Evolutionary conservation across 108 stramenopile genomes (phyloP), one percentile per base, ranked within the genome.

Genomic region (Cyclotella atomus): DNA sequence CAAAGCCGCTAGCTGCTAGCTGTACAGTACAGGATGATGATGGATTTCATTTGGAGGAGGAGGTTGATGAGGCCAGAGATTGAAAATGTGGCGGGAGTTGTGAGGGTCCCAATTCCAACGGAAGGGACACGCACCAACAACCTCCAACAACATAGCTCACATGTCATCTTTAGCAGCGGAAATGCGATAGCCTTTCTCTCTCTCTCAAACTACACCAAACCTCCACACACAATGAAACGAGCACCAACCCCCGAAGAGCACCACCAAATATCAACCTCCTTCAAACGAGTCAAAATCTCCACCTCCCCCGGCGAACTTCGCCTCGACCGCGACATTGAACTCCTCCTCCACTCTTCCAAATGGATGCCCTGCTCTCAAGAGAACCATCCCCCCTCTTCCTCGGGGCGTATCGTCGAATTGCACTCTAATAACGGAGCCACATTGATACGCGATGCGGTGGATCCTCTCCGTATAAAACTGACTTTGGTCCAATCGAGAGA

Each of bases 241-340:
- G 29, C 56, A 54, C 34, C 62, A 25, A 60, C 70, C 71, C 45
- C 45, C 25, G 14, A 38, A 46, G 54, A 56, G 32, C 52, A 33
- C 43, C 36, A 44, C 0, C 68, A 61, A 60, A 81, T 81, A 23
- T 60, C 67, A 17, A 59, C 59, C 19, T 84, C 83, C 9, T 62
- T 89, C 57, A 89, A 89, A 75, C 86, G 90, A 8, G 88, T 91
- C 38, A 85, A 85, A 45, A 73, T 91, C 41, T 84, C 86, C 46
- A 82, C 81, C 15, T 73, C 76, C 55, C 88, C 88, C 17, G 90
- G 90, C 1, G 90, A 91, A 72, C 84, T 91, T 6, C 86, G 90
- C 14, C 63, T 91, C 0, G 84, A 91, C 33, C 72, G 81, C 14
- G 90, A 91, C 59, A 55, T 91, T 12, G 77, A 83, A 68, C 41